Conservation (phyloP, 1,139 yeast genomes). For the Suhomyces terraborum region DNA sequence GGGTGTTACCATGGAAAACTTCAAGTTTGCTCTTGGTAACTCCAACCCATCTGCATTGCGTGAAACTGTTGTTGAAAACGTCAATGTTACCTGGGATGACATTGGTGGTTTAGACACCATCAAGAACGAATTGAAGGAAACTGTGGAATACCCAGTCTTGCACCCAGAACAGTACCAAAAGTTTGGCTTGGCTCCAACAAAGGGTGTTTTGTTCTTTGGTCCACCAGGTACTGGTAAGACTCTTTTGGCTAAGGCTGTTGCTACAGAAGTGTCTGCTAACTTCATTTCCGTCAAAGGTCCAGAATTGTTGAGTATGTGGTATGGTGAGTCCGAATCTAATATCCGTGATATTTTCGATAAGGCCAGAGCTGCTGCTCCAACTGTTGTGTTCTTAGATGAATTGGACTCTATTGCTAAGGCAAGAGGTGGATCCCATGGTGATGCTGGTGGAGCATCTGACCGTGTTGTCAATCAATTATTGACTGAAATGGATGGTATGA, state of each 20-base stretch:
- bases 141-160: conserved; percentile 97
- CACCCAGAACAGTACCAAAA: conserved; percentile 99
- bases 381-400: conserved; percentile 96
- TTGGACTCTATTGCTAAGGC: conserved; percentile 97
- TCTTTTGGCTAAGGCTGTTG: conserved; percentile 94
- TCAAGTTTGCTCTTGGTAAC: conserved; percentile 95
- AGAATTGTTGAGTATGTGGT: conserved; percentile 97
- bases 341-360: conserved; percentile 96
- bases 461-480: conserved; percentile 97
- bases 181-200: conserved; percentile 95
- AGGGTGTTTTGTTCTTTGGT: conserved; percentile 97
- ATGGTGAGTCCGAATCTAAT: conserved; percentile 97
- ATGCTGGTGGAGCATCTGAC: conserved; percentile 98
- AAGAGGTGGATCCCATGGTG: conserved; percentile 90
- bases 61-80: conserved; percentile 98
- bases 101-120: conserved; percentile 94
- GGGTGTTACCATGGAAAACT: conserved; percentile 99
- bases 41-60: conserved; percentile 99
- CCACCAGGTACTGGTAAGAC: conserved; percentile 99
- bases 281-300: conserved; percentile 98
- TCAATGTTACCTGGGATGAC: conserved; percentile 98
- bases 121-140: conserved; percentile 95
- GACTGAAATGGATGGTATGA: conserved; percentile 99
- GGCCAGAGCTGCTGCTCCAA: conserved; percentile 99
- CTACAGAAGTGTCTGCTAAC: conserved; percentile 96